Evolutionary conservation across 2,329 filamentous ascomycete genomes (phyloP).

Genomic region (Diaporthe citriasiana): DNA sequence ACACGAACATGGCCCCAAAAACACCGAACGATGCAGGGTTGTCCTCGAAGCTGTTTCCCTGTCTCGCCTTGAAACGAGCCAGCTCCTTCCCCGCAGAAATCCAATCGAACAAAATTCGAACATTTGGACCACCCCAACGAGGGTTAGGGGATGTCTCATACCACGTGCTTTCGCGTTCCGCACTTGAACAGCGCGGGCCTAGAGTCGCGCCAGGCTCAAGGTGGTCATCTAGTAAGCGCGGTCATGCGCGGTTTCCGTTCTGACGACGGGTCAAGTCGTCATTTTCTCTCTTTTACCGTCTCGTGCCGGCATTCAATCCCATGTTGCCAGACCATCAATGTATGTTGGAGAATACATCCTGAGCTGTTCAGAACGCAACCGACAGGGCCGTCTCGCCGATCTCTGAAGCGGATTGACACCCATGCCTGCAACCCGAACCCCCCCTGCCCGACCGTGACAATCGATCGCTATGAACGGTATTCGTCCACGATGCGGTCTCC

Average conservation of each 20-base stretch:
- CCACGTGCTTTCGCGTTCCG: conserved; percentile 38
- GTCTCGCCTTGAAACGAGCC: background rate
- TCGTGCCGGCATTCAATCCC: background rate
- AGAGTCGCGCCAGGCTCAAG: conserved; percentile 17
- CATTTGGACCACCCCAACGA: too few relatives aligned
- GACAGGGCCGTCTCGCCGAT: background rate
- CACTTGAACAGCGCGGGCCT: conserved; percentile 3
- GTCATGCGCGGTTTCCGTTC: conserved; percentile 3
- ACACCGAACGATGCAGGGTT: conserved; percentile 28
- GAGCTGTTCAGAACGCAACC: background rate
- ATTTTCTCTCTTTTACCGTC: conserved; percentile 1
- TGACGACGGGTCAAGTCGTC: background rate
- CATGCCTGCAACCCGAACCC: conserved; percentile 9
- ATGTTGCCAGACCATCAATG: background rate
- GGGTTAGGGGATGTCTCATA: background rate
- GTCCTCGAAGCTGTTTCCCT: conserved; percentile 13
- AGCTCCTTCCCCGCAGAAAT: conserved; percentile 17
- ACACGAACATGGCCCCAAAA: conserved; percentile 20
- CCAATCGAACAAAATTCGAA: background rate
- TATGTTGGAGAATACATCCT: background rate
- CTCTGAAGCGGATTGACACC: background rate
- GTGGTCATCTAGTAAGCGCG: conserved; percentile 26
- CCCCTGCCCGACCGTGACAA: conserved; percentile 4
- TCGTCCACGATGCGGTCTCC: conserved; percentile 44
- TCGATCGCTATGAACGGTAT: conserved; percentile 37